Evolutionary conservation across 805 yeast genomes (phyloP).

Genomic region (Kazachstania kunashirensis): DNA sequence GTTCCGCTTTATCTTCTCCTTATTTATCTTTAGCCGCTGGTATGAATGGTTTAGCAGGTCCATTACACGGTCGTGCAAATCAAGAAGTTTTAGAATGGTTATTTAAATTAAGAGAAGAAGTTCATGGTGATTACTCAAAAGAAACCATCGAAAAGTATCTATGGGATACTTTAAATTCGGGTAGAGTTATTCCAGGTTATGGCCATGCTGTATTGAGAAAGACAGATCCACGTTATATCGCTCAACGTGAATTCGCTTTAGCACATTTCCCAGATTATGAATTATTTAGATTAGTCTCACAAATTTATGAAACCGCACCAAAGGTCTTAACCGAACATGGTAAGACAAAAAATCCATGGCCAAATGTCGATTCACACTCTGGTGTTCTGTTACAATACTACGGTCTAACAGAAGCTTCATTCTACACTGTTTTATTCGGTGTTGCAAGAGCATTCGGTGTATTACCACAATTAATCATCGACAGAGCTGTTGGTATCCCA

Average conservation of each 20-base stretch:
- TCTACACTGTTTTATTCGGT: slow-evolving; percentile 81
- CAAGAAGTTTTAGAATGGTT: slow-evolving; percentile 83
- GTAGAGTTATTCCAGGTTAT: slow-evolving; percentile 83
- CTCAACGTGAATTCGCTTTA: slow-evolving; percentile 75
- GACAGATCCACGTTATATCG: slow-evolving; percentile 82
- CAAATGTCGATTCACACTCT: slow-evolving; percentile 82
- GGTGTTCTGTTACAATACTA: slow-evolving; percentile 80
- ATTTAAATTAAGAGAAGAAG: slow-evolving; percentile 49
- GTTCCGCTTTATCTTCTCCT: slow-evolving; percentile 74
- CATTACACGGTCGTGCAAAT: slow-evolving; percentile 80
- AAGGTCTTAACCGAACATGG: slow-evolving; percentile 72
- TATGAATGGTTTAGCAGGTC: slow-evolving; percentile 79
- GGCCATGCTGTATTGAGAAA: slow-evolving; percentile 84
- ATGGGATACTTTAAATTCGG: slow-evolving; percentile 70
- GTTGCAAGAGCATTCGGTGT: slow-evolving; percentile 83
- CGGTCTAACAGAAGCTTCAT: slow-evolving; percentile 72
- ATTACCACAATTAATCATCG: slow-evolving; percentile 74
- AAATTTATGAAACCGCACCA: slow-evolving; percentile 77
- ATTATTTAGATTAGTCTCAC: slow-evolving; percentile 66
- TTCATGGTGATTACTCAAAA: slow-evolving; percentile 56
- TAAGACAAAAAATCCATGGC: slow-evolving; percentile 90
- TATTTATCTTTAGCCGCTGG: slow-evolving; percentile 74
- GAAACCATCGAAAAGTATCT: slow-evolving; percentile 64
- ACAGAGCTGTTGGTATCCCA: slow-evolving; percentile 73
- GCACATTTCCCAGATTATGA: slow-evolving; percentile 71